phyloP scores from a whole-genome alignment of 139 green algal genomes.

The Tetraselmis chui region DNA sequence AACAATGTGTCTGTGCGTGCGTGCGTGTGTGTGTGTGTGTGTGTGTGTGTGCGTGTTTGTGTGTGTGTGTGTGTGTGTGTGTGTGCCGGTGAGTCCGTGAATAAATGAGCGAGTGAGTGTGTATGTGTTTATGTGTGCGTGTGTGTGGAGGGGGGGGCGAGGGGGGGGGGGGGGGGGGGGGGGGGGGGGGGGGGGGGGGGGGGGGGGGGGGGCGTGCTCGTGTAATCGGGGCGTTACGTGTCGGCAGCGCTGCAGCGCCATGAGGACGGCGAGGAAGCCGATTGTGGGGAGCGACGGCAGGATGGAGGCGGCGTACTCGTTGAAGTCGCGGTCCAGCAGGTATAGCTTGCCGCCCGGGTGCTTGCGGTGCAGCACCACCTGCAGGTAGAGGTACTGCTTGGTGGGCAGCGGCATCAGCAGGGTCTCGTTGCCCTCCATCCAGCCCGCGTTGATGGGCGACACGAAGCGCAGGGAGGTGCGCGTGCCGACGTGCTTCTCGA shows the following conservation, averaged over 20 bases:
- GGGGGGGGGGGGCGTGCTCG: no score
- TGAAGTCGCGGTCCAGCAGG: conserved; percentile 13
- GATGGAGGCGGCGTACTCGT: conserved; percentile 9
- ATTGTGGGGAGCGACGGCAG: conserved; percentile 2
- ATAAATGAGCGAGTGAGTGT: no score
- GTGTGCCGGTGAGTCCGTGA: no score
- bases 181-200: no score
- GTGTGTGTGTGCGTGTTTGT: no score
- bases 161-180: no score
- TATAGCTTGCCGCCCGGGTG: conserved; percentile 2
- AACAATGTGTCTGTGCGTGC: no score
- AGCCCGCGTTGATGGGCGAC: conserved; percentile 2
- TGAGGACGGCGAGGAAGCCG: conserved; percentile 10
- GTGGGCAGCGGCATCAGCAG: conserved; percentile 5
- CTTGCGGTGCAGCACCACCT: conserved; percentile 2
- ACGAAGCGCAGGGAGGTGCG: conserved; percentile 1
- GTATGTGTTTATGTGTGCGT: no score
- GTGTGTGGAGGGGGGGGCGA: no score
- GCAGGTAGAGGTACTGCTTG: conserved; percentile 11
- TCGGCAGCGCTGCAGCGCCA: conserved; percentile 9
- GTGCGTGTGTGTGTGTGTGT: no score
- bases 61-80: no score
- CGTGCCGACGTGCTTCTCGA: conserved; percentile 4
- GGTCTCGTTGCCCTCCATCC: conserved; percentile 4
- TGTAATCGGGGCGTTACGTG: no score